Conservation (phyloP, 2,329 filamentous ascomycete genomes). For the Microcyclosporella mali region DNA sequence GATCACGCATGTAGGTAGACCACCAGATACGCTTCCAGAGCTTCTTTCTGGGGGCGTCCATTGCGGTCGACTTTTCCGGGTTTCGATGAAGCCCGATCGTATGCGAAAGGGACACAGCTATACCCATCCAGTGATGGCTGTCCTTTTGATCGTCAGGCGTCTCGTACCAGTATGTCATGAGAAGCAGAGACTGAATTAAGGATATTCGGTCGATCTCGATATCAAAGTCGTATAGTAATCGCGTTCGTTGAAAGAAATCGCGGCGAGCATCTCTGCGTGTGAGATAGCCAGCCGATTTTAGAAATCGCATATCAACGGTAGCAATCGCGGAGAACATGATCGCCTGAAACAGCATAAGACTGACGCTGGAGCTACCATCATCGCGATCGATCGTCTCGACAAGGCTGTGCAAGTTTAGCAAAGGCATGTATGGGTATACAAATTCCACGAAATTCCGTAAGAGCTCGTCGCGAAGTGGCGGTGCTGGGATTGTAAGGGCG, state of each 20-base stretch:
- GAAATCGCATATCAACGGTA: constrained; percentile 73
- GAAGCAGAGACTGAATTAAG: constrained; percentile 76
- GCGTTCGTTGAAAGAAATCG: constrained; percentile 80
- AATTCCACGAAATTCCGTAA: constrained; percentile 79
- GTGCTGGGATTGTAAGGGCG: constrained; percentile 68
- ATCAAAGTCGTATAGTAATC: constrained; percentile 89
- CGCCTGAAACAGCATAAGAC: constrained; percentile 83
- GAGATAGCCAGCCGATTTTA: constrained; percentile 70
- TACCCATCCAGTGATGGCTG: constrained; percentile 98
- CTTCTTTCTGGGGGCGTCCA: constrained; percentile 66
- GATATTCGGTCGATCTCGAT: constrained; percentile 86
- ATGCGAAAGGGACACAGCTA: constrained; percentile 85
- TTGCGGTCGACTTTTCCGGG: constrained; percentile 63
- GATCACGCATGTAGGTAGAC: constrained; percentile 94
- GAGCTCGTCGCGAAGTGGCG: constrained; percentile 68
- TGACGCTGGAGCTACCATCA: constrained; percentile 66
- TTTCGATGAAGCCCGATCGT: constrained; percentile 91
- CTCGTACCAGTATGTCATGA: constrained; percentile 98
- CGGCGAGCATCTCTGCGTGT: constrained; percentile 77
- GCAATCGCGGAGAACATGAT: constrained; percentile 91
- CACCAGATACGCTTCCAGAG: constrained; percentile 97
- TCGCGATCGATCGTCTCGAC: constrained; percentile 55
- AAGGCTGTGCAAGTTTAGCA: constrained; percentile 63
- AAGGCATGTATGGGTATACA: constrained; percentile 89
- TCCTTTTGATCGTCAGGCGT: constrained; percentile 96